A percentile compares a stretch with the other conserved stretches of the same genome.
phyloP scores from a whole-genome alignment of 1,139 yeast species.

The Oligophagozyma castellii region DNA sequence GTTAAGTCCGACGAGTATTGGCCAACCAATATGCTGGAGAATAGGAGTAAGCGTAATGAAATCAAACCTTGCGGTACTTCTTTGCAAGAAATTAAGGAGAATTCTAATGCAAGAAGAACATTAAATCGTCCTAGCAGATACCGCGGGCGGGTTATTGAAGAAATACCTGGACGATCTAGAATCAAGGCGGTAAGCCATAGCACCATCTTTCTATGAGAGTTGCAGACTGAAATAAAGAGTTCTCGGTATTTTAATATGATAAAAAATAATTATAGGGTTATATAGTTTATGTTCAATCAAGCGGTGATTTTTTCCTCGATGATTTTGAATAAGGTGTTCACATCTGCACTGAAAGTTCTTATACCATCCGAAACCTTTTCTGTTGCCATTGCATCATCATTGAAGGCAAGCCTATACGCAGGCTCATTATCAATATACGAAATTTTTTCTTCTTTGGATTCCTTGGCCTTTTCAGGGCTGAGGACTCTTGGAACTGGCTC shows the following conservation, averaged over 20 bases:
- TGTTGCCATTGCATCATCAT: conserved; percentile 97
- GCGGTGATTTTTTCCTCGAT: conserved; percentile 49
- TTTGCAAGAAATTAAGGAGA: too few species aligned
- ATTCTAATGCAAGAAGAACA: too few species aligned
- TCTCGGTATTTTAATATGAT: too few species aligned
- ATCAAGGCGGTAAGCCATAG: too few species aligned
- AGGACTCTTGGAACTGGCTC: conserved; percentile 70
- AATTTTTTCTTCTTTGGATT: conserved; percentile 48
- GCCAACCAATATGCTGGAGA: too few species aligned
- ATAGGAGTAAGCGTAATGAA: too few species aligned
- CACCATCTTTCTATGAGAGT: too few species aligned
- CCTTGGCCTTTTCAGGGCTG: conserved; percentile 43
- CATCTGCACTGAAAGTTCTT: conserved; percentile 90
- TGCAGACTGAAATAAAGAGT: conserved; percentile 1
- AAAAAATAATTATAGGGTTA: background rate
- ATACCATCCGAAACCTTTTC: conserved; percentile 96
- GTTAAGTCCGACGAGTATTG: too few species aligned
- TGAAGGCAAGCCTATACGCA: conserved; percentile 73
- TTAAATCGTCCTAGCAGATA: too few species aligned
- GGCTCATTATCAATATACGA: conserved; percentile 76
- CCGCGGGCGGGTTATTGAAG: too few species aligned
- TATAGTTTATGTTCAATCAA: background rate
- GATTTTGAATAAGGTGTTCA: conserved; percentile 61
- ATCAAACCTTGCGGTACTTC: too few species aligned
- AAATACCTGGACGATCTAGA: too few species aligned